Evolutionary conservation across 192 early-diverging fungal genomes (phyloP), one percentile per base, ranked within the genome.

Genomic region (Oehlia diaphana): DNA sequence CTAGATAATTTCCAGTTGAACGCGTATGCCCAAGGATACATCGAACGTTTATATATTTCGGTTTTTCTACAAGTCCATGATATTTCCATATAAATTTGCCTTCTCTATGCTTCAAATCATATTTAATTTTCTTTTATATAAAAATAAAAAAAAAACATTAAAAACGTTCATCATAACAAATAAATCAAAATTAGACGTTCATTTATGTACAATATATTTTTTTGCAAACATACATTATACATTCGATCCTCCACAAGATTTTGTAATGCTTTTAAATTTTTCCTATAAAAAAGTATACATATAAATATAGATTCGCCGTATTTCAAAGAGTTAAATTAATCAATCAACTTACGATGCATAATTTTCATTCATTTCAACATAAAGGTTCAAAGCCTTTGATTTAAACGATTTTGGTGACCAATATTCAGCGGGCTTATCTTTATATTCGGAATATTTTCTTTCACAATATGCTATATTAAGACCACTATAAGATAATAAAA

Each of bases 1-100:
- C 90, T 31, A 92, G 63, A 13, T 86, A 83, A 13, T 89, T 49
- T 13, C 83, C 84, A 53, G 77, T 68, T 1, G 87, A 82, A 28
- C 88, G 84, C 65, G 85, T 79, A 58, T 88, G 77, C 62, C 84
- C 84, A 13, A 83, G 86, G 74, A 87, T 87, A 21, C 53, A 58
- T 12, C 91, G 87, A 61, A 92, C 86, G 78, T 89, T 90, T 2
- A 91, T 83, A 65, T 92, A 85, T 81, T 83, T 86, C 12, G 92
- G 86, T 31, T 89, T 77, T 14, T 86, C 85, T 13, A 90, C 82
- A 7, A 88, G 71, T 31, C 89, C 85, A 63, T 89, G 88, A 71
- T 88, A 91, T 71, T 82, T 81, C 92, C 92, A 93, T 90, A 80
- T 87, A 89, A 10, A 76, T 14, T 66, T 66, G 33, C 31, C 13